Evolutionary conservation across 768 basidiomycete species (phyloP).

Genomic region (Tricholoma furcatifolium): DNA sequence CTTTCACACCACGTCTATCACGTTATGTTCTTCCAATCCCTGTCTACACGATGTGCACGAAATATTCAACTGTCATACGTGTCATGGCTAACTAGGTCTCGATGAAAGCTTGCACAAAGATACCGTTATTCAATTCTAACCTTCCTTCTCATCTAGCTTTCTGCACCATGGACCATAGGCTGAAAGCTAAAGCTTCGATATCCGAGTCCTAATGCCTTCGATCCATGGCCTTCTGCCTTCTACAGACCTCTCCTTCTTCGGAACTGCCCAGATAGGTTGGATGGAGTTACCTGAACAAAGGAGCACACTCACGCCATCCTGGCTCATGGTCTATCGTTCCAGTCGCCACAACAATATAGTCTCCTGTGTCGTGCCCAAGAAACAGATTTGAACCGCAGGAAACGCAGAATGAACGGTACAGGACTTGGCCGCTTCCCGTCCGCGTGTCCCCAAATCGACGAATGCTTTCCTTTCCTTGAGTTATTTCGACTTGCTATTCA

Average conservation of each 20-base stretch:
- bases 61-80: too few species aligned
- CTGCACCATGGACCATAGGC: background rate
- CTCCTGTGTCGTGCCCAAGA: constrained; percentile 3
- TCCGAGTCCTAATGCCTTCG: constrained; percentile 5
- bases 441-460: constrained; percentile 25
- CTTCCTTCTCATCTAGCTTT: background rate
- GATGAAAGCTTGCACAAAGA: too few species aligned
- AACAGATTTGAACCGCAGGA: constrained; percentile 38
- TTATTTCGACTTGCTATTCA: constrained; percentile 25
- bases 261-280: constrained; percentile 4
- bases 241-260: background rate
- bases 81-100: too few species aligned
- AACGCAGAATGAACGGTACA: constrained; percentile 33
- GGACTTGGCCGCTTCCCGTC: constrained; percentile 28
- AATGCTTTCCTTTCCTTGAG: constrained; percentile 28
- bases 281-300: background rate
- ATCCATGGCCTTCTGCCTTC: constrained; percentile 14
- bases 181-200: constrained; percentile 6
- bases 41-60: too few species aligned
- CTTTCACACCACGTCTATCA: too few species aligned
- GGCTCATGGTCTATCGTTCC: constrained; percentile 14
- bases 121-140: too few species aligned
- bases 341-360: constrained; percentile 10
- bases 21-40: too few species aligned
- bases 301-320: constrained; percentile 12